Base-by-base conservation (phyloP, 2,329 filamentous ascomycete genomes). In the Meredithiella fracta region DNA sequence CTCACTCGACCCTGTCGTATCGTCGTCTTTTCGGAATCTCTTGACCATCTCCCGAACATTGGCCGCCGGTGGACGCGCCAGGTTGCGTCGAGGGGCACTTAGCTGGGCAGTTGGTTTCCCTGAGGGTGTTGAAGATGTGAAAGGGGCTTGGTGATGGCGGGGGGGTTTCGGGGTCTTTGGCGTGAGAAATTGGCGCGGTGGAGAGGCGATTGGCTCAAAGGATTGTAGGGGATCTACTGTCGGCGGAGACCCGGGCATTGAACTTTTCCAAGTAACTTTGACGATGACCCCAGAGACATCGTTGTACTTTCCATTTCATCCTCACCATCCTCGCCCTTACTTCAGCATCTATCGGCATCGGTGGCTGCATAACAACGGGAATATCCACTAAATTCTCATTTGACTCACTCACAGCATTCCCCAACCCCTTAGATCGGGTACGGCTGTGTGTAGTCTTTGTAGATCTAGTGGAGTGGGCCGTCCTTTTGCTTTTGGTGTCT, bases 21-120 rank as follows among this genome's bases (percentile, higher is more conserved):
- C 50, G 25, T 50, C 50, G n/a, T 31, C 29, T 6, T 37, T 47
- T 23, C 54, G 14, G 20, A 56, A 52, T 11, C 54, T 23, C 7
- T 34, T 20, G 3, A 52, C 54, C 40, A 51, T 42, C 22, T 52
- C 54, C 9, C 49, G 34, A 3, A 56, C 47, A 52, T 56, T 44
- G 15, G 47, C 26, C 4, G 54, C 47, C 17, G 54, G 54, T 17
- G 54, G 23, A n/a, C 22, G 23, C 15, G 26, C 44, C n/a, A n/a
- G 29, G n/a, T 54, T 47, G 14, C 15, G 9, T 26, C 40, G 22
- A 2, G 29, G 53, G 3, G 26, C 31, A 47, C 37, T 42, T 5
- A 34, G 29, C 11, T 11, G n/a, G 37, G 26, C 17, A 20, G 26
- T 38, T 2, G 29, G 26, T 14, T 34, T 34, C 4, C 40, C n/a